Percentiles rank a stretch among this genome's conserved stretches.
These are phyloP conservation scores for Kwoniella dejecticola DNA, from an alignment of 768 basidiomycete genomes.

Conservation along the genomic window DNA sequence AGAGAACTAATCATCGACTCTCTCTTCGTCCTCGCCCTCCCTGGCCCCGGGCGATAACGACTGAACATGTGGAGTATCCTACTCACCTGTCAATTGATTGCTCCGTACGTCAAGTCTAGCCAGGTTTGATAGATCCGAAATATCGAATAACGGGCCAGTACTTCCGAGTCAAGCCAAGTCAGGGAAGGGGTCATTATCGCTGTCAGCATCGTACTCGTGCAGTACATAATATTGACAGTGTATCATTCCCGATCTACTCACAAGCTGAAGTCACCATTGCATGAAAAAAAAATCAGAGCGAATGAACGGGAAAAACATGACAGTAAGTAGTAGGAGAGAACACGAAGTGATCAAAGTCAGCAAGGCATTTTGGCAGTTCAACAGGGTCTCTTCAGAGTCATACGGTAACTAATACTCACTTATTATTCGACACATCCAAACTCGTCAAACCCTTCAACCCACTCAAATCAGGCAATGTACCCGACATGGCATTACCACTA, in stretches of 20 bases:
- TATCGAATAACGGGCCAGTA: conserved; percentile 24
- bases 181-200: too few species aligned
- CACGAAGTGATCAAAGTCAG: too few species aligned
- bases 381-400: too few species aligned
- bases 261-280: background rate
- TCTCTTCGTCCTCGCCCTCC: too few species aligned
- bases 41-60: too few species aligned
- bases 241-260: conserved; percentile 6
- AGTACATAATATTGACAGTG: too few species aligned
- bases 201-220: background rate
- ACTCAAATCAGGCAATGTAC: conserved; percentile 24
- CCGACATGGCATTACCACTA: conserved; percentile 9
- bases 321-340: too few species aligned
- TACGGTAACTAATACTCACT: too few species aligned
- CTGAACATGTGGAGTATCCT: background rate
- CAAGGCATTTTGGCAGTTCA: too few species aligned
- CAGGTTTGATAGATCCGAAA: conserved; percentile 15
- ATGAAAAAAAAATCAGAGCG: too few species aligned
- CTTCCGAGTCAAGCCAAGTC: conserved; percentile 1
- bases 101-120: conserved; percentile 23
- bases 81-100: conserved; percentile 27
- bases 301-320: too few species aligned
- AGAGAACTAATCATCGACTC: too few species aligned
- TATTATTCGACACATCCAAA: conserved; percentile 20
- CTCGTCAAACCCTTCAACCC: conserved; percentile 1